Evolutionary conservation across 768 basidiomycete species (phyloP).

Genomic region (Tubosaeta sp.): DNA sequence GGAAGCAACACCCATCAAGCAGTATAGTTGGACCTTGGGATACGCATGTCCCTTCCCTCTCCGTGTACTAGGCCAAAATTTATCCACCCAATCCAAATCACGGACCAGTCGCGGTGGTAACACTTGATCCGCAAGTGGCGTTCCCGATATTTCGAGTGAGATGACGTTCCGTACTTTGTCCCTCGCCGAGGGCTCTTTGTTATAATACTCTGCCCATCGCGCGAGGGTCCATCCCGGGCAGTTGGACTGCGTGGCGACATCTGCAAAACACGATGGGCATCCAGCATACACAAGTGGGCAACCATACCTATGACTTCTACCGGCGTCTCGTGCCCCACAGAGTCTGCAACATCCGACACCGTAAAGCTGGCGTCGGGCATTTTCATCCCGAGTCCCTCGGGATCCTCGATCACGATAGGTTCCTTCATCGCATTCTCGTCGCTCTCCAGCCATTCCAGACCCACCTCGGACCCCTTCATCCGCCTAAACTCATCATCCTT

Average conservation of each 20-base stretch:
- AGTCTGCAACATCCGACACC: conserved; percentile 74
- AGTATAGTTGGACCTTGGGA: conserved; percentile 95
- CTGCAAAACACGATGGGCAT: conserved; percentile 33
- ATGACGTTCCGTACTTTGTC: conserved; percentile 96
- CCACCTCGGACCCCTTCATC: conserved; percentile 65
- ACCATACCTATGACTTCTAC: conserved; percentile 87
- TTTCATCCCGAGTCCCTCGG: conserved; percentile 85
- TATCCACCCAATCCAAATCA: conserved; percentile 96
- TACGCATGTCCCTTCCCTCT: conserved; percentile 70
- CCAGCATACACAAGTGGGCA: background rate
- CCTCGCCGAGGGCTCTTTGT: conserved; percentile 57
- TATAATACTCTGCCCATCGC: conserved; percentile 88
- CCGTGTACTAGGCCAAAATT: conserved; percentile 82
- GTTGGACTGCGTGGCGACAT: conserved; percentile 85
- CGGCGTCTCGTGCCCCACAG: conserved; percentile 72
- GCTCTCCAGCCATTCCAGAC: conserved; percentile 66
- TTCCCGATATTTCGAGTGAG: conserved; percentile 89
- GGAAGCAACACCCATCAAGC: conserved; percentile 90
- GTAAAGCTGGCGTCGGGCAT: conserved; percentile 73
- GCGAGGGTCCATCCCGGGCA: conserved; percentile 85
- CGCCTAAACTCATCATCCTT: conserved; percentile 59
- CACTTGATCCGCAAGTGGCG: conserved; percentile 72
- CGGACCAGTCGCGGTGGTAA: conserved; percentile 79
- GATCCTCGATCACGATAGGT: conserved; percentile 74
- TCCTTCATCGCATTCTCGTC: conserved; percentile 75